Base-by-base conservation (phyloP, 441 rosid species). In the Jatropha multifida region DNA sequence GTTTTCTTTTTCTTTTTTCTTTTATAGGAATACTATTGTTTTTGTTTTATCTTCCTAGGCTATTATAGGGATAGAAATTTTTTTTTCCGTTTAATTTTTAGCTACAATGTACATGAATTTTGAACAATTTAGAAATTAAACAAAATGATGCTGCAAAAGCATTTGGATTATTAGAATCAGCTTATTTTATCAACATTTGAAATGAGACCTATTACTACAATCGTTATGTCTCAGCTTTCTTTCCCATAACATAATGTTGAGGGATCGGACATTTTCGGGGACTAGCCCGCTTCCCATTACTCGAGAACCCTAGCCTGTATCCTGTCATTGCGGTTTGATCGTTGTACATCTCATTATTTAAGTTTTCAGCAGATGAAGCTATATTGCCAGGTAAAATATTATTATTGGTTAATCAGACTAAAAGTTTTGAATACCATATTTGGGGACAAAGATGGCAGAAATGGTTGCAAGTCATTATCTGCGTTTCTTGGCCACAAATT, bases 401-500 rank as follows among this genome's bases (percentile, higher is more conserved):
- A 44, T 1, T 15, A 15, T 15, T 51, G n/a, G 18, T 51, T 51
- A 23, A 7, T 6, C 4, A 15, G 23, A 12, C n/a, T 46, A 32
- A 62, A 38, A 13, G 20, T 13, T 18, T 5, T 18, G 8, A 4
- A 23, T 23, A 23, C 23, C 23, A 37, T 4, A 17, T 9, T 17
- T 17, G 18, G 27, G 32, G 26, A 0, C 11, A n/a, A 7, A 38
- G n/a, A n/a, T 20, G 32, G 48, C 10, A 18, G 5, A 68, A 65
- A 41, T 20, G 63, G 68, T n/a, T 72, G 71, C 77, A 14, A 63
- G 26, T 46, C n/a, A 69, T 44, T 69, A 40, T 69, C 58, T 7
- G 64, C 41, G 59, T 58, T 40, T 59, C 32, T 63, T 69, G 63
- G 23, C 85, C 81, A 74, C 87, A 71, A 23, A 7, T 54, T 46